Evolutionary conservation across 2,329 filamentous ascomycete genomes (phyloP), one percentile per base, ranked within the genome.

Genomic region (Penicillium sp.): DNA sequence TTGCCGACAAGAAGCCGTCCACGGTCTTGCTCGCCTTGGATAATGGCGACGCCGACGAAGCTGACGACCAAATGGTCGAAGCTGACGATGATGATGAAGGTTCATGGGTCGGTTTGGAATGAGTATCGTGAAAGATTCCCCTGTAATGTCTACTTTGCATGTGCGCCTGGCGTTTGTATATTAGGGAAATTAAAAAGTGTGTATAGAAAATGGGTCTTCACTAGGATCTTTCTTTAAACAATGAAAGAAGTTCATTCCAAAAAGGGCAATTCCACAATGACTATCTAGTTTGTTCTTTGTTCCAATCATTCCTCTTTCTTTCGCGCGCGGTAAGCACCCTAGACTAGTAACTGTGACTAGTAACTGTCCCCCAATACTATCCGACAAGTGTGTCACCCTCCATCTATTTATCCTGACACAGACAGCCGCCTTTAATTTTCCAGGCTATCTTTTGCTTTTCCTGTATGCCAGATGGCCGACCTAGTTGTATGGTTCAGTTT

Each of bases 41-140:
- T 37, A 67, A 60, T 24, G 64, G 65, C 28, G 64, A 69, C 28
- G 67, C 55, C 10, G 67, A 70, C n/a, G 68, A 65, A 51, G 64
- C 58, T 40, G 73, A 75, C 61, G 72, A 71, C 42, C 56, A 68
- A 42, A 74, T 75, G 70, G 69, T 61, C 37, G 75, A 73, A 62
- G 72, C 59, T 15, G 74, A 77, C 42, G 79, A 80, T n/a, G 79
- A 75, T 15, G 83, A 82, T 17, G 83, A 82, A 58, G 78, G 72
- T n/a, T 81, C 81, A 56, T 86, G 84, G 84, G 78, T 85, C 67
- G 84, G 84, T 9, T 77, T 86, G 71, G 84, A 85, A 70, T 82
- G 75, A 75, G 53, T 19, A 24, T 50, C 12, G 53, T 51, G 53
- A 56, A 51, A 42, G 54, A 47, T 69, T 60, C 58, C 44, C 55